Percentiles rank a stretch among this genome's conserved stretches.
These are phyloP conservation scores for Thelonectria discophora DNA, from an alignment of 2,329 filamentous ascomycete species.

Conservation along the genomic window DNA sequence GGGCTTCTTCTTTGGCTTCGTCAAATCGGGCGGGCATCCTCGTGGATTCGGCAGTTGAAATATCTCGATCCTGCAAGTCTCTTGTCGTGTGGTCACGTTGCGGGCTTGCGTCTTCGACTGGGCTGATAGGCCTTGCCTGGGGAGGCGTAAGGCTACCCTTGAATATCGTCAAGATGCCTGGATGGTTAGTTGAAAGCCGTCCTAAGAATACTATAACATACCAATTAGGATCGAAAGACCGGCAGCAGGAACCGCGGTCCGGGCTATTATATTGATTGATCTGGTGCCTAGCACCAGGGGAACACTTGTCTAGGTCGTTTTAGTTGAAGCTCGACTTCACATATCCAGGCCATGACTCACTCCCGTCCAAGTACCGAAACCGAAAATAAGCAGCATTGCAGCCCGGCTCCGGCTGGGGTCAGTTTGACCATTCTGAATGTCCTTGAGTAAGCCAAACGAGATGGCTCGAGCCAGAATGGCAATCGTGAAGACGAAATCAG, in stretches of 20 bases:
- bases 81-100: slow-evolving; percentile 25
- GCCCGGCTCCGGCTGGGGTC: slow-evolving; percentile 49
- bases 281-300: slow-evolving; percentile 59
- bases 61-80: slow-evolving; percentile 25
- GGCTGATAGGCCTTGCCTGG: slow-evolving; percentile 11
- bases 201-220: slow-evolving; percentile 41
- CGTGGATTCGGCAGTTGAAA: slow-evolving; percentile 53
- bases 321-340: slow-evolving; percentile 16
- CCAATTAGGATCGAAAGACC: slow-evolving; percentile 61
- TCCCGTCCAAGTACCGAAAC: slow-evolving; percentile 62
- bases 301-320: slow-evolving; percentile 55
- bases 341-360: slow-evolving; percentile 49
- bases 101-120: slow-evolving; percentile 10
- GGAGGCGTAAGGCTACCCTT: slow-evolving; percentile 29
- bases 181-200: slow-evolving; percentile 17
- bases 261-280: slow-evolving; percentile 53
- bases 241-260: slow-evolving; percentile 60
- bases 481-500: slow-evolving; percentile 57
- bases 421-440: slow-evolving; percentile 42
- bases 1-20: slow-evolving; percentile 56
- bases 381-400: slow-evolving; percentile 53
- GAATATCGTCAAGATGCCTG: slow-evolving; percentile 51
- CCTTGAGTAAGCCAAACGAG: slow-evolving; percentile 47
- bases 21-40: slow-evolving; percentile 59
- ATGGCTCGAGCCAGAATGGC: slow-evolving; percentile 54